phyloP scores from a whole-genome alignment of 163 green algal genomes.

The Smithsoniella earleae region DNA sequence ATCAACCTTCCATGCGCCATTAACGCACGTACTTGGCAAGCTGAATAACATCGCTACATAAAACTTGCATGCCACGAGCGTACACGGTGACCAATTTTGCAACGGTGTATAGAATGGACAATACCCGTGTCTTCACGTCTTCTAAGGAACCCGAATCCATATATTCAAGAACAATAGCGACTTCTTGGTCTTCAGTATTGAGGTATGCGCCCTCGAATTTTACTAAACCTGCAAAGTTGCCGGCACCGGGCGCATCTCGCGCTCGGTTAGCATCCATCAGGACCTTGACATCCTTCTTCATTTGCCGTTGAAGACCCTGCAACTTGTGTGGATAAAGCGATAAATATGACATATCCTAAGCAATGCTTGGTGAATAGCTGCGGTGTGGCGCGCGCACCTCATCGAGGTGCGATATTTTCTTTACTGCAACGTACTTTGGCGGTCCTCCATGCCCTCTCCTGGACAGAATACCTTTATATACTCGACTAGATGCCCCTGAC shows the following conservation, averaged over 20 bases:
- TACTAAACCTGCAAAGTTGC: slow-evolving; percentile 58
- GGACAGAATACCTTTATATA: slow-evolving; percentile 29
- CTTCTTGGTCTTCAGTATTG: slow-evolving; percentile 53
- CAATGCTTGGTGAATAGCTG: not conserved
- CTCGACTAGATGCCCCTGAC: slow-evolving; percentile 59
- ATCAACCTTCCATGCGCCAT: no score
- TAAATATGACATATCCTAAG: not conserved
- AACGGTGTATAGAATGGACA: no score
- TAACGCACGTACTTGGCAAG: no score
- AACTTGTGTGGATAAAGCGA: not conserved
- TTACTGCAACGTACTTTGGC: slow-evolving; percentile 74
- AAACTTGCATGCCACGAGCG: not conserved
- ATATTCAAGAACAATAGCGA: slow-evolving; percentile 91
- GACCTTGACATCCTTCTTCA: slow-evolving; percentile 88
- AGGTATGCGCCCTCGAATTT: slow-evolving; percentile 83
- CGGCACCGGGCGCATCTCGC: slow-evolving; percentile 13
- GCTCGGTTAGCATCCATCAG: slow-evolving; percentile 53
- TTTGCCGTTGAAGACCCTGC: slow-evolving; percentile 77
- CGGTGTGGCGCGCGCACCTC: slow-evolving; percentile 39
- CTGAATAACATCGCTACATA: no score
- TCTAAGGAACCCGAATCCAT: slow-evolving; percentile 86
- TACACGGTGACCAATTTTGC: not conserved
- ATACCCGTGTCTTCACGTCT: slow-evolving; percentile 50
- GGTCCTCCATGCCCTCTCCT: not conserved
- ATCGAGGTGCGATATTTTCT: slow-evolving; percentile 82